A percentile compares a stretch with the other conserved stretches of the same genome.
phyloP scores from a whole-genome alignment of 805 yeast species.

The Tetrapisispora pingtungensis region DNA sequence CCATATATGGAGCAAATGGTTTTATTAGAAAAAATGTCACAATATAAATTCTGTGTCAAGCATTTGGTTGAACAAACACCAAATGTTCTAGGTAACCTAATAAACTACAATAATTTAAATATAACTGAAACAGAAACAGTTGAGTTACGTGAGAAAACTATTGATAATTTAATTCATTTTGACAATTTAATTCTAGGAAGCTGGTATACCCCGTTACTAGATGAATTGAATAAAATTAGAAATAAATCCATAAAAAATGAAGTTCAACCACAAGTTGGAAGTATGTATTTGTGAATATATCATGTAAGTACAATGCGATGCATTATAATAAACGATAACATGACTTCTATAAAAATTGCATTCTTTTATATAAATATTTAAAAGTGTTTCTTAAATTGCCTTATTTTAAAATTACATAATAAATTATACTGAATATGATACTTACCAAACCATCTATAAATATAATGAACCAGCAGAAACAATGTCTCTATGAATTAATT shows the following conservation, averaged over 20 bases:
- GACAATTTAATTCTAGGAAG: conserved; percentile 11
- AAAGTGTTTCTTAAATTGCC: neutral
- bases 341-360: no score
- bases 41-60: conserved; percentile 11
- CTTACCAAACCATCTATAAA: conserved; percentile 21
- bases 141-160: conserved; percentile 14
- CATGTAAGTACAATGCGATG: no score
- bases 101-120: conserved; percentile 11
- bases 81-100: conserved; percentile 18
- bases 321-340: no score
- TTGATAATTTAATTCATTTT: conserved; percentile 17
- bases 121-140: conserved; percentile 21
- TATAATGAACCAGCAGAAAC: conserved; percentile 95
- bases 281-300: conserved; percentile 3
- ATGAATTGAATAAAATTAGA: conserved; percentile 9
- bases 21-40: conserved; percentile 18
- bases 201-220: conserved; percentile 19
- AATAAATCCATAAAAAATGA: neutral
- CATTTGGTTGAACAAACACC: conserved; percentile 16
- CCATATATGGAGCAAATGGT: conserved; percentile 29
- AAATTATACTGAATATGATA: neutral
- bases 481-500: conserved; percentile 85
- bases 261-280: conserved; percentile 6
- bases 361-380: no score
- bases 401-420: neutral